Evolutionary conservation across 169 alveolate species (phyloP).

Genomic region (Eimeria zaria): DNA sequence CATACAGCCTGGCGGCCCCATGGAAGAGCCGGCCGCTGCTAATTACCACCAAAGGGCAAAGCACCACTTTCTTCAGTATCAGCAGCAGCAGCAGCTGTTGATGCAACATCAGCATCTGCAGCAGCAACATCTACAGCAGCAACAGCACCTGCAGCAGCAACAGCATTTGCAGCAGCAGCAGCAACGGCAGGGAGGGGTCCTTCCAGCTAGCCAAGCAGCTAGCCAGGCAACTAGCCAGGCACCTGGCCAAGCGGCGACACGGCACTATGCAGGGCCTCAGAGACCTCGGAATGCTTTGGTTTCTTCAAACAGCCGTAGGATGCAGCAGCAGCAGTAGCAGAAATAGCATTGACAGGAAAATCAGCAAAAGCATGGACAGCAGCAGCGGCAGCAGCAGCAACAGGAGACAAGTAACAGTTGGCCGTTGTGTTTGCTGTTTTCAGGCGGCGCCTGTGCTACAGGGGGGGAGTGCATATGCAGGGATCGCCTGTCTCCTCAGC

Average conservation of each 20-base stretch:
- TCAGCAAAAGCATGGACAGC: background rate
- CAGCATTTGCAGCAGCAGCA: slow-evolving; percentile 39
- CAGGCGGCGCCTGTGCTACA: slow-evolving; percentile 11
- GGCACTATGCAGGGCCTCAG: slow-evolving; percentile 18
- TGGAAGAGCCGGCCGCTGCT: slow-evolving; percentile 16
- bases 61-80: slow-evolving; percentile 15
- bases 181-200: slow-evolving; percentile 3
- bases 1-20: slow-evolving; percentile 24
- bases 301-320: slow-evolving; percentile 22
- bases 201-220: slow-evolving; percentile 25
- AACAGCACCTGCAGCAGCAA: slow-evolving; percentile 31
- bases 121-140: background rate
- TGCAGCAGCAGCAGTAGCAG: slow-evolving; percentile 18
- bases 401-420: background rate
- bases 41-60: slow-evolving; percentile 25
- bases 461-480: slow-evolving; percentile 40
- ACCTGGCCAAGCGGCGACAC: slow-evolving; percentile 16
- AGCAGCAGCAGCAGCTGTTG: slow-evolving; percentile 55
- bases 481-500: slow-evolving; percentile 37
- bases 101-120: slow-evolving; percentile 37
- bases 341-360: background rate
- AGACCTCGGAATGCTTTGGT: slow-evolving; percentile 25
- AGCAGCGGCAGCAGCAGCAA: background rate
- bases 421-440: background rate
- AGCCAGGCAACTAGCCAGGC: slow-evolving; percentile 5